Evolutionary conservation across 129 eudicot species (phyloP).

Genomic region (Pseudognaphalium luteoalbum): DNA sequence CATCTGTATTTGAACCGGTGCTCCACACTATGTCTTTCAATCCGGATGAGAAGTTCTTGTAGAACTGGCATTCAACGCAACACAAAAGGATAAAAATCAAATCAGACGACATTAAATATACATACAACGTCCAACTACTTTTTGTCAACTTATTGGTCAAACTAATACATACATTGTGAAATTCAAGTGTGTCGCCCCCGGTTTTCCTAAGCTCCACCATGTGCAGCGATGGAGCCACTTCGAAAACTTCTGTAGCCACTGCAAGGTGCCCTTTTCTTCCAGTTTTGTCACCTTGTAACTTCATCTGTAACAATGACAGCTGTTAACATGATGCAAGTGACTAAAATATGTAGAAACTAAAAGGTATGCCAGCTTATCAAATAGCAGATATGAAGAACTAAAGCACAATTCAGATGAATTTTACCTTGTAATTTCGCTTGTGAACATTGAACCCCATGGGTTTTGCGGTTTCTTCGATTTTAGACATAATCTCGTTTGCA

Average conservation of each 20-base stretch:
- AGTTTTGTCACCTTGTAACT: conserved; percentile 77
- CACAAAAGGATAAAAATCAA: neutral
- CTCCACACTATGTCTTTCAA: conserved; percentile 83
- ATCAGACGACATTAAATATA: neutral
- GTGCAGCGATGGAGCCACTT: conserved; percentile 89
- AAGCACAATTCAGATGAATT: neutral
- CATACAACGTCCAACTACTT: neutral
- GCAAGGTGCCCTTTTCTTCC: conserved; percentile 96
- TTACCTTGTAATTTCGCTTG: conserved; percentile 81
- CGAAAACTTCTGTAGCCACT: conserved; percentile 96
- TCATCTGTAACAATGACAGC: conserved; percentile 55
- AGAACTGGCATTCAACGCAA: conserved; percentile 54
- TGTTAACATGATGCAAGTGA: neutral
- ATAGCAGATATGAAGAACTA: no score
- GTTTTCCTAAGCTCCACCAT: conserved; percentile 91
- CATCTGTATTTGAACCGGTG: conserved; percentile 43
- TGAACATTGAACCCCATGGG: conserved; percentile 86
- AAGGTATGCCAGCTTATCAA: neutral
- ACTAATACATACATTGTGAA: conserved; percentile 60
- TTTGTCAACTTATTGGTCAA: neutral
- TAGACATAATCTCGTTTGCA: conserved; percentile 81
- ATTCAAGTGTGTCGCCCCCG: conserved; percentile 91
- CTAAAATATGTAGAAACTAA: neutral
- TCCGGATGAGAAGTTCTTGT: conserved; percentile 76
- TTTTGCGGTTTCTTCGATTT: conserved; percentile 92